Evolutionary conservation across 805 yeast genomes (phyloP), one percentile per base, ranked within the genome.

Genomic region (Saccharomycopsis fibuligera): DNA sequence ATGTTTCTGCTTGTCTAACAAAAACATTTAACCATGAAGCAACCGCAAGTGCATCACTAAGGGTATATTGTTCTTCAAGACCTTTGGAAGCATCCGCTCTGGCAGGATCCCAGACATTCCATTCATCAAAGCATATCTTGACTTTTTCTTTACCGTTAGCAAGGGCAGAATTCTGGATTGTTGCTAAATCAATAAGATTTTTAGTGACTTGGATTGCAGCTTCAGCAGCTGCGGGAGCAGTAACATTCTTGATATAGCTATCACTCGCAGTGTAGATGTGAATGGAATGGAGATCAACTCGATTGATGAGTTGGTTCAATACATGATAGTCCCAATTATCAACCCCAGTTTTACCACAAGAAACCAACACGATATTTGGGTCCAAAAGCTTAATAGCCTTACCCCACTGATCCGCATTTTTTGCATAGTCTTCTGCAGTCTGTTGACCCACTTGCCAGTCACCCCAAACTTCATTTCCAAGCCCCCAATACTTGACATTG

Each of bases 401-500:
- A 5, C 65, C 67, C 68, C 68, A 65, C 51, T 64, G 61, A 12
- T 44, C 48, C 0, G 68, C 68, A 37, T 53, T 57, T 43, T 56
- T 59, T 25, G 57, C 44, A 45, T 65, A 65, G 35, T 64, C 65
- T 44, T 60, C 65, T 35, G 47, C 50, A 16, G 55, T 48, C 60
- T 59, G 57, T 47, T 62, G 67, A 17, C 67, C 68, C 35, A 65
- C 66, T 48, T 64, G 68, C 68, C 68, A 65, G 5, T 55, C 58
- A 16, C 68, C 68, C 64, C 65, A 65, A 23, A 65, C 65, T 53
- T 65, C 68, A 46, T 65, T 65, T 10, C 68, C 68, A 17, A 65
- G 55, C 4, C 65, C 62, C 68, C 68, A 65, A 49, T 64, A 65
- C 54, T 64, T 65, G 40, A 65, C 67, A 33, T 59, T 58, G 41